Conservation (phyloP, 1,139 yeast genomes). For the Pichia sp. region DNA sequence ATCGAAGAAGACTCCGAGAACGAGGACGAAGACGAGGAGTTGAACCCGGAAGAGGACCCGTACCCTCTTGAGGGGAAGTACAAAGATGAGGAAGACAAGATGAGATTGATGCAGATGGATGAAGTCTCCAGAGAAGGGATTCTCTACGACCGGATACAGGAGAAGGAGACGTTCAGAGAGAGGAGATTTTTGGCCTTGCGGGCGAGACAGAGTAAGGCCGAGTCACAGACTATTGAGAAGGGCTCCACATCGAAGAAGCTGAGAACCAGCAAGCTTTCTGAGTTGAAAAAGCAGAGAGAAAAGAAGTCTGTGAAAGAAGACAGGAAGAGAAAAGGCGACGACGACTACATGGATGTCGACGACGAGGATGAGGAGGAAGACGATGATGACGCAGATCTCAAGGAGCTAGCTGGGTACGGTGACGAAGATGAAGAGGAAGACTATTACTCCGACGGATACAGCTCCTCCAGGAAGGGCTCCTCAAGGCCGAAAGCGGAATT, state of each 20-base stretch:
- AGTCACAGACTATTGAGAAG: conserved; percentile 30
- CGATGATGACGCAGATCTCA: conserved; percentile 29
- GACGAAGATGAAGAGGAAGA: conserved; percentile 25
- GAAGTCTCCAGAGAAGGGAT: conserved; percentile 90
- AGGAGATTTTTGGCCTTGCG: conserved; percentile 78
- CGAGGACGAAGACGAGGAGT: conserved; percentile 40
- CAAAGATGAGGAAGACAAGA: conserved; percentile 76
- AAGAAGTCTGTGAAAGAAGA: conserved; percentile 40
- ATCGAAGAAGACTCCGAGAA: conserved; percentile 29
- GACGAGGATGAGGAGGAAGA: conserved; percentile 44
- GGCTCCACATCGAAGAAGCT: conserved; percentile 40
- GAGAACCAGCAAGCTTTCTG: conserved; percentile 54
- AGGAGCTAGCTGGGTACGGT: conserved; percentile 30
- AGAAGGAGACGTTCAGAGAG: conserved; percentile 82
- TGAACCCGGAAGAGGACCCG: conserved; percentile 53
- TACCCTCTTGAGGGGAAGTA: conserved; percentile 95
- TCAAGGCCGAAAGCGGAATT: conserved; percentile 29
- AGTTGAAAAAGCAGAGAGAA: conserved; percentile 81
- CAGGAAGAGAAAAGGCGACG: conserved; percentile 30
- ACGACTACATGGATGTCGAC: conserved; percentile 30
- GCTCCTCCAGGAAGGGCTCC: conserved; percentile 30
- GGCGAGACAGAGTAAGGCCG: conserved; percentile 41
- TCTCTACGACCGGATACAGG: conserved; percentile 87
- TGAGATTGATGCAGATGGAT: conserved; percentile 63
- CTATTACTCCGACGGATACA: conserved; percentile 30